These are phyloP conservation scores for Zea mays DNA, from an alignment of 176 grass and related monocot genomes.

Conservation along the genomic window Zm-B73-REFERENCE-NAM-5.0 NC_050101.1:115668001-115668500, in stretches of 20 bases:
- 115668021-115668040: slow-evolving; percentile 43
- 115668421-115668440: slow-evolving; percentile 44
- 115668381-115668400: slow-evolving; percentile 75
- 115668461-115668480: too few relatives aligned
- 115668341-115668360: slow-evolving; percentile 27
- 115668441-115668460: slow-evolving; percentile 76
- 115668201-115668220: slow-evolving; percentile 88
- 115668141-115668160: slow-evolving; percentile 51
- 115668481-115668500: too few relatives aligned
- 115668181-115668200: slow-evolving; percentile 69
- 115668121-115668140: slow-evolving; percentile 38
- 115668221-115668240: slow-evolving; percentile 80
- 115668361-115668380: slow-evolving; percentile 68
- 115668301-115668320: slow-evolving; percentile 67
- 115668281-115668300: slow-evolving; percentile 62
- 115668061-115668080: slow-evolving; percentile 31
- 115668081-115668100: slow-evolving; percentile 15
- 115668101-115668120: neutral
- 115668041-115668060: slow-evolving; percentile 45
- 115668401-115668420: slow-evolving; percentile 70
- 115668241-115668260: neutral
- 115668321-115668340: slow-evolving; percentile 61
- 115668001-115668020: slow-evolving; percentile 31
- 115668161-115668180: slow-evolving; percentile 77
- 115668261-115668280: slow-evolving; percentile 20